A percentile compares a stretch with the other conserved stretches of the same genome.
These are phyloP conservation scores for Gamarada debralockiae DNA, from an alignment of 495 filamentous ascomycete genomes.

Conservation along the genomic window DNA sequence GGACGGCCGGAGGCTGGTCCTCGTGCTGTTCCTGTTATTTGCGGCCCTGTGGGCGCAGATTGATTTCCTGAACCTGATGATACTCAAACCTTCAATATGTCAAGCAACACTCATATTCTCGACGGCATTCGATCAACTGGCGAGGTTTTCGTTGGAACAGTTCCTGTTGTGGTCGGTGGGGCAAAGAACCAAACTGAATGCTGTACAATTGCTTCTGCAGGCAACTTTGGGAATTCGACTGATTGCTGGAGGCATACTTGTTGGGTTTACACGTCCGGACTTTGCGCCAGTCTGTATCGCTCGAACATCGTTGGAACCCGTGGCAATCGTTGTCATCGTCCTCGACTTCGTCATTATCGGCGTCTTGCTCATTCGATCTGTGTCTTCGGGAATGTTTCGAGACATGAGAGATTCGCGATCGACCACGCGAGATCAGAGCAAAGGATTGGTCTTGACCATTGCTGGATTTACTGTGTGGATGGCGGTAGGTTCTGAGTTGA, in stretches of 20 bases:
- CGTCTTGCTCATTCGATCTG: conserved; percentile 32
- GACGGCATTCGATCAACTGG: conserved; percentile 49
- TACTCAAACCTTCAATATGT: conserved; percentile 41
- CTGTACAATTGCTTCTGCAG: conserved; percentile 29
- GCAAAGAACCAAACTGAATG: conserved; percentile 18
- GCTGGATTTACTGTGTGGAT: conserved; percentile 45
- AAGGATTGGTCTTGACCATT: conserved; percentile 35
- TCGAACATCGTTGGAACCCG: conserved; percentile 37
- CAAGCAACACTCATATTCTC: conserved; percentile 45
- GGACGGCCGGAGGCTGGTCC: conserved; percentile 61
- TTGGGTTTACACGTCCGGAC: conserved; percentile 44
- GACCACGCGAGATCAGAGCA: conserved; percentile 27
- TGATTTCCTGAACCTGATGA: conserved; percentile 43
- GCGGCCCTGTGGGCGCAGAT: conserved; percentile 47
- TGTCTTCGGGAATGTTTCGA: conserved; percentile 27
- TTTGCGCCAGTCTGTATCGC: conserved; percentile 47
- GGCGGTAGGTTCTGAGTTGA: conserved; percentile 31
- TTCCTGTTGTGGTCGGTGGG: conserved; percentile 44
- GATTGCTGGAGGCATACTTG: conserved; percentile 42
- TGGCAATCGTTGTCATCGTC: conserved; percentile 38
- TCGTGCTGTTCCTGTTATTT: conserved; percentile 47
- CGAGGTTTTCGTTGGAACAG: conserved; percentile 44
- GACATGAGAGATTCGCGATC: conserved; percentile 16
- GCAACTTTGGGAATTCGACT: conserved; percentile 41
- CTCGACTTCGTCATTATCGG: conserved; percentile 42